Evolutionary conservation across 1,139 yeast genomes (phyloP).

Genomic region (Tardiomyces digboiensis): DNA sequence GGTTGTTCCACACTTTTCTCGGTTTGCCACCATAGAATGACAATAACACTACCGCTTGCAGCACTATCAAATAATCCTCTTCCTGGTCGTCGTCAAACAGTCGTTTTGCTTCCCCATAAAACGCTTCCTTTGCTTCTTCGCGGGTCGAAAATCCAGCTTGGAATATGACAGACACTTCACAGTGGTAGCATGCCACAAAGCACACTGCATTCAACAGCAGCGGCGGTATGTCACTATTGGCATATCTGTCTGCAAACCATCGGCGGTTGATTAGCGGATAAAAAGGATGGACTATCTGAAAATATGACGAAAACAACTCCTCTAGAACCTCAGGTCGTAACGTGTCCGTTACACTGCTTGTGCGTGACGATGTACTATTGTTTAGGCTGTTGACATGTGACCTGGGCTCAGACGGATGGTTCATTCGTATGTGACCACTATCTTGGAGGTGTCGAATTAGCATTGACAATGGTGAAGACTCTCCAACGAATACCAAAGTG

Average conservation of each 20-base stretch:
- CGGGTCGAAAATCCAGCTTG: conserved; percentile 7
- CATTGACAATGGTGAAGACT: conserved; percentile 9
- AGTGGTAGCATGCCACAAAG: conserved; percentile 11
- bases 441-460: conserved; percentile 7
- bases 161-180: conserved; percentile 6
- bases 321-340: conserved; percentile 2
- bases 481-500: conserved; percentile 8
- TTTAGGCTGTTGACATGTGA: too few relatives aligned
- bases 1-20: conserved; percentile 7
- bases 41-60: conserved; percentile 7
- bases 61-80: conserved; percentile 6
- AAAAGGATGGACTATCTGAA: conserved; percentile 10
- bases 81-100: conserved; percentile 6
- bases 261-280: conserved; percentile 9
- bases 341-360: not conserved
- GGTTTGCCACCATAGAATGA: conserved; percentile 11
- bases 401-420: not conserved
- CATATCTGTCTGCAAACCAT: conserved; percentile 8
- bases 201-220: conserved; percentile 9
- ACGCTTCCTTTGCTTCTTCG: conserved; percentile 6
- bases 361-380: too few relatives aligned
- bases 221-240: conserved; percentile 3
- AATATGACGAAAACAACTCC: conserved; percentile 5
- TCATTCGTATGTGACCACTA: conserved; percentile 8
- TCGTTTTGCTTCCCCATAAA: conserved; percentile 7